Conservation (phyloP, 2,329 filamentous ascomycete species). For the Phaeosphaeriaceae sp. region DNA sequence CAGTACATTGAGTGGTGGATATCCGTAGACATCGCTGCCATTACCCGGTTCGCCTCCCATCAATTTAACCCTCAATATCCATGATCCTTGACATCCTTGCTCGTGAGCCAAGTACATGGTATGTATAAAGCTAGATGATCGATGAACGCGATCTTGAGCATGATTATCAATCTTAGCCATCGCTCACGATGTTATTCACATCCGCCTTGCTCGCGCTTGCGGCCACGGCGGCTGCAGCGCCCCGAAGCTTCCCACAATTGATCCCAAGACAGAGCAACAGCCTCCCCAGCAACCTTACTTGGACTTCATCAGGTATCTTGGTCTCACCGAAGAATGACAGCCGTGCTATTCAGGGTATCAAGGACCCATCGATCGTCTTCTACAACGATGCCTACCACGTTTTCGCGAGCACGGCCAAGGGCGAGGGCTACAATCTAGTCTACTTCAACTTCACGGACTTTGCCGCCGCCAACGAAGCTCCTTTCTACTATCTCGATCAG, state of each 20-base stretch:
- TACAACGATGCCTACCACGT: conserved; percentile 54
- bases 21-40: background rate
- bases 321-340: conserved; percentile 39
- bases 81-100: background rate
- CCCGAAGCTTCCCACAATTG: background rate
- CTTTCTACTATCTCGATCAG: conserved; percentile 51
- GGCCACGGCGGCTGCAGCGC: conserved; percentile 17
- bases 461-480: conserved; percentile 36
- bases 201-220: conserved; percentile 16
- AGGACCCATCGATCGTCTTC: conserved; percentile 46
- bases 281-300: conserved; percentile 39
- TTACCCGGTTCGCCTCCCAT: background rate
- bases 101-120: background rate
- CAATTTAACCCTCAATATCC: conserved; percentile 1
- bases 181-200: conserved; percentile 9
- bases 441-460: conserved; percentile 54
- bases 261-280: conserved; percentile 8
- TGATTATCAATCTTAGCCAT: background rate
- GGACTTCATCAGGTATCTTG: conserved; percentile 37
- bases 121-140: background rate
- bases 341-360: conserved; percentile 38
- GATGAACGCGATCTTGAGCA: background rate
- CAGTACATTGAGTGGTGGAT: background rate
- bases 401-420: conserved; percentile 50
- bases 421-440: conserved; percentile 49